Evolutionary conservation across 352 stramenopile genomes (phyloP).

Genomic region (Phytopythium sindhum): DNA sequence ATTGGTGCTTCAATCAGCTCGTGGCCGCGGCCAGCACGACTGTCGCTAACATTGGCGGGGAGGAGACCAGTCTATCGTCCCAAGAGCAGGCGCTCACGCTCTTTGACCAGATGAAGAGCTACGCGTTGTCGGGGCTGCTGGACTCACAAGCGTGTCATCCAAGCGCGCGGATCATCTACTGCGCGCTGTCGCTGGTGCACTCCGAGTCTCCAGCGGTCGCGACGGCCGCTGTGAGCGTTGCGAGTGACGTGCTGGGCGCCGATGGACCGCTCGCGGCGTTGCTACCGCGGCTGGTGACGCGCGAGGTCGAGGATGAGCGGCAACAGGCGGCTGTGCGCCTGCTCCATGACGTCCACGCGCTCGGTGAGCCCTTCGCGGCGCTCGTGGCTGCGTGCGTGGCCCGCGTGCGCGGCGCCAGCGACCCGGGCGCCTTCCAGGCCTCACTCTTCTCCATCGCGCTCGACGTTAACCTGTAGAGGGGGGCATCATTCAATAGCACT

Average conservation of each 20-base stretch:
- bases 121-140: constrained; percentile 40
- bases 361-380: constrained; percentile 19
- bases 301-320: constrained; percentile 51
- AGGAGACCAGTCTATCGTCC: constrained; percentile 10
- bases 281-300: constrained; percentile 44
- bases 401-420: constrained; percentile 28
- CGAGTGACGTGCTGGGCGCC: constrained; percentile 29
- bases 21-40: neutral
- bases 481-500: too few relatives aligned
- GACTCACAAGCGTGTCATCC: constrained; percentile 32
- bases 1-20: constrained; percentile 56
- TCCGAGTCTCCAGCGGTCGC: constrained; percentile 4
- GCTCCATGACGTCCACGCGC: constrained; percentile 36
- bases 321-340: constrained; percentile 54
- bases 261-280: constrained; percentile 29
- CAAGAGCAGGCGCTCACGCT: constrained; percentile 20
- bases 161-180: constrained; percentile 29
- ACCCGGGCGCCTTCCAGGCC: constrained; percentile 30
- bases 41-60: too few relatives aligned
- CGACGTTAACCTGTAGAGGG: constrained; percentile 20
- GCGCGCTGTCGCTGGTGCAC: constrained; percentile 11
- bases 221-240: constrained; percentile 6
- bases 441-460: constrained; percentile 63
- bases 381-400: constrained; percentile 32
- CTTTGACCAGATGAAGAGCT: constrained; percentile 60